Conservation (phyloP, 2,329 filamentous ascomycete genomes). For the Clathrospora elynae region DNA sequence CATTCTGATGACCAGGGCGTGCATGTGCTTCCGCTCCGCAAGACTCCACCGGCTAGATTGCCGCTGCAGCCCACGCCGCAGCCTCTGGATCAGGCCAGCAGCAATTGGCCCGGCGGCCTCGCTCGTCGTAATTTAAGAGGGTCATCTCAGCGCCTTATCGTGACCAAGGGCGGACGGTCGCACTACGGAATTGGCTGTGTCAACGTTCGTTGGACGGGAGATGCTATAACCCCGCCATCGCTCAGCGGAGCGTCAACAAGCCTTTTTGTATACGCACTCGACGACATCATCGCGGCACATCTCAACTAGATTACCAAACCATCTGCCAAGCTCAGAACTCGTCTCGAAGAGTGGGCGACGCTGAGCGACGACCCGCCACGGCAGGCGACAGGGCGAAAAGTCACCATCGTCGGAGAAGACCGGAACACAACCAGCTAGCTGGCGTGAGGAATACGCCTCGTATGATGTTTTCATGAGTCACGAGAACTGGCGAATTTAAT, state of each 20-base stretch:
- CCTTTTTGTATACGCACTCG: slow-evolving; percentile 17
- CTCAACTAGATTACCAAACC: slow-evolving; percentile 1
- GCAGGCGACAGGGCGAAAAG: slow-evolving; percentile 14
- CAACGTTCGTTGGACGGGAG: slow-evolving; percentile 35
- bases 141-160: slow-evolving; percentile 46
- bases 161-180: slow-evolving; percentile 27
- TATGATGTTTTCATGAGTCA: slow-evolving; percentile 44
- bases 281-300: slow-evolving; percentile 26
- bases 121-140: slow-evolving; percentile 42
- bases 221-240: slow-evolving; percentile 26
- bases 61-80: slow-evolving; percentile 39
- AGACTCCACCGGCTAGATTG: slow-evolving; percentile 40
- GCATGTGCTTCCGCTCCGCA: slow-evolving; percentile 36
- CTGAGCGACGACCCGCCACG: slow-evolving; percentile 21
- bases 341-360: slow-evolving; percentile 8
- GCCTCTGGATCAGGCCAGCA: slow-evolving; percentile 26
- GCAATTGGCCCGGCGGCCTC: slow-evolving; percentile 37
- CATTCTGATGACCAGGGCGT: slow-evolving; percentile 29
- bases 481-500: slow-evolving; percentile 36
- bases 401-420: slow-evolving; percentile 34
- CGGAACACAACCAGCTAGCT: slow-evolving; percentile 32
- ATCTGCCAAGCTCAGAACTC: slow-evolving; percentile 5
- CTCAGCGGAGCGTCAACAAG: slow-evolving; percentile 29
- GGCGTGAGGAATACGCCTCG: slow-evolving; percentile 23
- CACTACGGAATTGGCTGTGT: slow-evolving; percentile 15